Evolutionary conservation across 306 rosid species (phyloP), one percentile per base, ranked within the genome.

Genomic region (Cicer yamashitae): DNA sequence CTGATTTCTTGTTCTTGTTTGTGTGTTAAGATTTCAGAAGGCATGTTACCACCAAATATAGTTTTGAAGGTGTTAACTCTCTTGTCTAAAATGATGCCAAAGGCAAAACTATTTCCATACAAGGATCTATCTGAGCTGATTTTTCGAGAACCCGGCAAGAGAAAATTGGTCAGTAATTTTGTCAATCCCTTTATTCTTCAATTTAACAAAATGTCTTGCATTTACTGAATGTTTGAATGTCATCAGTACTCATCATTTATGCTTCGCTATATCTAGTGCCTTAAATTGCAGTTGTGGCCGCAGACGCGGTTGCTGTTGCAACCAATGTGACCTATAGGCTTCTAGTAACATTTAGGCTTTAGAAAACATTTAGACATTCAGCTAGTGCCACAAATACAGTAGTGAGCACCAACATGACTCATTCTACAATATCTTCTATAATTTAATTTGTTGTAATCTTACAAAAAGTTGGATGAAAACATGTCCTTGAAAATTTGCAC

Each of bases 21-120:
- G 77, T 73, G 30, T 80, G 71, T 66, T 66, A 79, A 92, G 99
- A 90, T 94, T 83, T 86, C 91, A 80, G 96, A 92, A 10, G 90
- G 82, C 34, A 82, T 94, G 86, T 66, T 80, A 47, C 99, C 97
- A 38, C 80, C 99, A 56, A 65, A 81, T 8, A 77, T 86, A n/a
- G 82, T 86, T 73, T 81, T 81, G 89, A 92, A 83, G 73, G 81
- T 18, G 38, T 61, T 92, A 47, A 83, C 57, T 50, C 67, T 85
- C 46, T 62, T 92, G 90, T 89, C 99, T 59, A 88, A 81, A 25
- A 81, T 86, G 77, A 37, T 84, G 81, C 97, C 96, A 34, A 86
- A 89, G 80, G 94, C 93, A 64, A 94, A 94, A 80, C 90, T 94
- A 70, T 65, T 91, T 20, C 97, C 97, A 0, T 69, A 81, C 56